Evolutionary conservation across 164 flowering plant species (phyloP).

Genomic region (Buxus sempervirens): DNA sequence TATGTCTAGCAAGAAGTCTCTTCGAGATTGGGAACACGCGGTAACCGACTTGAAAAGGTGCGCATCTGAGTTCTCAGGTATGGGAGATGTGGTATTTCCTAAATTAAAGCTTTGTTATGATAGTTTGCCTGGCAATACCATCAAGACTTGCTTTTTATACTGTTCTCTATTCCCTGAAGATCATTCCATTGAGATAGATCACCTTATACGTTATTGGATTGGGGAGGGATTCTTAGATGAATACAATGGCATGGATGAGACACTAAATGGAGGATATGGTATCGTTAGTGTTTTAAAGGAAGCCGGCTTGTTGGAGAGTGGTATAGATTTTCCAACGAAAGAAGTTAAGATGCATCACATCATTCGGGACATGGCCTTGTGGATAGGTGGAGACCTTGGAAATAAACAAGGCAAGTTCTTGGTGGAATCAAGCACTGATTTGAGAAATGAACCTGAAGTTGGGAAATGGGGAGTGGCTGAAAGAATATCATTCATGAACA

Average conservation of each 20-base stretch:
- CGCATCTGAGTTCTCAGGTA: slow-evolving; percentile 7
- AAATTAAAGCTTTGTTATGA: slow-evolving; percentile 8
- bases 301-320: too few relatives aligned
- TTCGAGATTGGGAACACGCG: neutral
- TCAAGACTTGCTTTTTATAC: slow-evolving; percentile 12
- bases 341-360: too few relatives aligned
- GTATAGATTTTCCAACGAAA: too few relatives aligned
- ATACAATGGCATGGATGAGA: neutral
- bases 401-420: too few relatives aligned
- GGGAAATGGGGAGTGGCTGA: neutral
- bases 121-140: neutral
- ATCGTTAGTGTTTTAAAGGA: too few relatives aligned
- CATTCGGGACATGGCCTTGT: too few relatives aligned
- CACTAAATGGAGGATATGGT: neutral
- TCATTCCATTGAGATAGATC: too few relatives aligned
- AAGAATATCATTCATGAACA: neutral
- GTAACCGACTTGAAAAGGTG: neutral
- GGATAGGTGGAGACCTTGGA: too few relatives aligned
- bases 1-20: neutral
- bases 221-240: too few relatives aligned
- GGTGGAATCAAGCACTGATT: too few relatives aligned
- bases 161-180: too few relatives aligned
- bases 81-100: slow-evolving; percentile 3
- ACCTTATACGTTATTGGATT: too few relatives aligned
- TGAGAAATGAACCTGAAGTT: neutral